Evolutionary conservation across 768 basidiomycete genomes (phyloP).

Genomic region (Boletus subparvulus): DNA sequence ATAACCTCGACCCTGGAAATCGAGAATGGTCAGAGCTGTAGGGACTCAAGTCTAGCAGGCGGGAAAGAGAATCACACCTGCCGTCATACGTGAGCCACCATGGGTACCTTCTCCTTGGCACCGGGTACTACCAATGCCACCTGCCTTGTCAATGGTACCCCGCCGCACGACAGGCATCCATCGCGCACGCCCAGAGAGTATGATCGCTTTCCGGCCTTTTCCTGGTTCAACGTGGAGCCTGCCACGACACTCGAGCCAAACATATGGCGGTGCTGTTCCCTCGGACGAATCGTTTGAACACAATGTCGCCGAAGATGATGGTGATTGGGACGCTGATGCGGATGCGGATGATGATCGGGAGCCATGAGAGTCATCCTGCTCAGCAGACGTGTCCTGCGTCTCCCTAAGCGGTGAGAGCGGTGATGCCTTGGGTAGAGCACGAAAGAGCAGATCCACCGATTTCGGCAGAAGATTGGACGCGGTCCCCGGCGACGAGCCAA

Average conservation of each 20-base stretch:
- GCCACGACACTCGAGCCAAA: slow-evolving; percentile 93
- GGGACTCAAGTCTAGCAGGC: not conserved
- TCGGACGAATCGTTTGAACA: slow-evolving; percentile 1
- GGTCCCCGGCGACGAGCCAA: slow-evolving; percentile 9
- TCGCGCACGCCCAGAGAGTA: slow-evolving; percentile 78
- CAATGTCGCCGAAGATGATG: not conserved
- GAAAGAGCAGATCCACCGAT: slow-evolving; percentile 81
- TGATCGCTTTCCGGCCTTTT: slow-evolving; percentile 91
- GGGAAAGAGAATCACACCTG: slow-evolving; percentile 25
- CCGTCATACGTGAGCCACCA: not conserved
- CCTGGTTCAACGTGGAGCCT: slow-evolving; percentile 88
- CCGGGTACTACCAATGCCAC: slow-evolving; percentile 30
- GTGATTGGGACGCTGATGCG: not conserved
- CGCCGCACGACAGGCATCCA: slow-evolving; percentile 60
- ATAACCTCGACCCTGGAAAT: not conserved
- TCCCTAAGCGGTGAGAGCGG: not conserved
- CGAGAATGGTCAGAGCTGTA: not conserved
- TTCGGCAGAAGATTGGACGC: slow-evolving; percentile 37
- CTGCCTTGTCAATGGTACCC: slow-evolving; percentile 56
- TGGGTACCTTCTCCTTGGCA: not conserved
- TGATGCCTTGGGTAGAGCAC: slow-evolving; percentile 63
- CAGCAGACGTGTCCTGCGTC: not conserved
- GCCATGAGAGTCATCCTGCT: not conserved
- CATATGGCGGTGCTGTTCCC: slow-evolving; percentile 42
- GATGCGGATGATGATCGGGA: slow-evolving; percentile 1